Base-by-base conservation (phyloP, 306 rosid genomes). In the Cicer judaicum region DNA sequence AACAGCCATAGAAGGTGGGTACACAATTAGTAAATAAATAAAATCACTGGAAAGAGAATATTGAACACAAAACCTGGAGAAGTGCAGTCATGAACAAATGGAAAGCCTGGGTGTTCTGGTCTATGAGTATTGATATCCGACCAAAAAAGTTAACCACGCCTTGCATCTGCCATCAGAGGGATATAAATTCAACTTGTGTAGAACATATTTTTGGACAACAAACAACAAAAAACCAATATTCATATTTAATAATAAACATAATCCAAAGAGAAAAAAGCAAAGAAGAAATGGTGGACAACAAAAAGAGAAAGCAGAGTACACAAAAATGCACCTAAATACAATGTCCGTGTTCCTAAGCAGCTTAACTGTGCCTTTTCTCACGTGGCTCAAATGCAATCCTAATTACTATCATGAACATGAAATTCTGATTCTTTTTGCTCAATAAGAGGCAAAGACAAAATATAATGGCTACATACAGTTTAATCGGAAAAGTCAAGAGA, bases 81-180 rank as follows among this genome's bases (percentile, higher is more conserved):
- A 94, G 84, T 65, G 99, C 99, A 8, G 92, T 85, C 98, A 94
- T 92, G 87, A 94, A 94, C 89, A 94, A 11, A 82, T 94, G 98
- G 83, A 94, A 85, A 49, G 99, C 99, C 83, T 94, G 99, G 10
- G 99, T 94, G 76, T 94, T 94, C 82, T 94, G 99, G 72, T 94
- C 99, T 59, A 94, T 86, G 49, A 94, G 99, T 73, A 94, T 89
- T 72, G 99, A 84, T 81, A 94, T 86, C 74, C 99, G 94, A 74
- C 99, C 98, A 49, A 94, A 94, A 83, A 87, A 94, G 82, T 81
- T 90, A 48, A 94, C 99, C 75, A 94, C 97, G 2, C 99, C 96
- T 54, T 90, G 93, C 92, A 89, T 86, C 99, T 94, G 90, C 61
- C 48, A 68, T 34, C 66, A 78, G 21, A 76, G 47, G 61, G 53